Evolutionary conservation across 208 protist species (phyloP).

Genomic region (Acanthamoeba quina): DNA sequence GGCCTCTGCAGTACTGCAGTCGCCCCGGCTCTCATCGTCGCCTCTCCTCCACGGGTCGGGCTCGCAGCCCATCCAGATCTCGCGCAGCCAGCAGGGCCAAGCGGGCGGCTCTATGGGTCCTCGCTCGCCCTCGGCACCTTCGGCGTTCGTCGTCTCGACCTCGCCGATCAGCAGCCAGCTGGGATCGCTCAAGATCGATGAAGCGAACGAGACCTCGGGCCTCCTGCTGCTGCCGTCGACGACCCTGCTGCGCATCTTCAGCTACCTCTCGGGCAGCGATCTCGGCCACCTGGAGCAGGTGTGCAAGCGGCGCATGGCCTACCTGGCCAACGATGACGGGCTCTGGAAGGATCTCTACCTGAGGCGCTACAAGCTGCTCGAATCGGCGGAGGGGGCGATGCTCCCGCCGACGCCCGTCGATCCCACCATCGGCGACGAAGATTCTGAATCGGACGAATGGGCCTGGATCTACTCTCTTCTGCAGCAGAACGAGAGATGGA

Average conservation of each 20-base stretch:
- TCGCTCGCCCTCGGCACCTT: conserved; percentile 11
- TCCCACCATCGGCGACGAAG: not conserved
- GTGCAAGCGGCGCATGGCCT: conserved; percentile 57
- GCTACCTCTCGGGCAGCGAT: conserved; percentile 54
- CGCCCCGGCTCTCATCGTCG: conserved; percentile 51
- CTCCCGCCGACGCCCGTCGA: not conserved
- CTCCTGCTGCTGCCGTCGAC: conserved; percentile 64
- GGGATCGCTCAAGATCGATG: not conserved
- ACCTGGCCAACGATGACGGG: conserved; percentile 62
- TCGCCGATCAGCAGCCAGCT: conserved; percentile 27
- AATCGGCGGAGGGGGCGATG: not conserved
- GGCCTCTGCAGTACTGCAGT: conserved; percentile 19
- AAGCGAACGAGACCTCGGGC: conserved; percentile 8
- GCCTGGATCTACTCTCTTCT: conserved; percentile 74
- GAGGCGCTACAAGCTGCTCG: conserved; percentile 69
- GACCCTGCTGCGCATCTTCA: conserved; percentile 66
- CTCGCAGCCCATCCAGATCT: conserved; percentile 40
- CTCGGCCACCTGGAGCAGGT: conserved; percentile 68
- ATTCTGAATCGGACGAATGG: conserved; percentile 73
- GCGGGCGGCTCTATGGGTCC: not conserved
- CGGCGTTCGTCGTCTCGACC: not conserved
- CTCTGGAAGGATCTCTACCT: conserved; percentile 70
- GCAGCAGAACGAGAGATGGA: conserved; percentile 75
- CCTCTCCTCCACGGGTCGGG: conserved; percentile 43
- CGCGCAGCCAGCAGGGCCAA: not conserved